Base-by-base conservation (phyloP, 805 yeast genomes). In the Komagataella ulmi region DNA sequence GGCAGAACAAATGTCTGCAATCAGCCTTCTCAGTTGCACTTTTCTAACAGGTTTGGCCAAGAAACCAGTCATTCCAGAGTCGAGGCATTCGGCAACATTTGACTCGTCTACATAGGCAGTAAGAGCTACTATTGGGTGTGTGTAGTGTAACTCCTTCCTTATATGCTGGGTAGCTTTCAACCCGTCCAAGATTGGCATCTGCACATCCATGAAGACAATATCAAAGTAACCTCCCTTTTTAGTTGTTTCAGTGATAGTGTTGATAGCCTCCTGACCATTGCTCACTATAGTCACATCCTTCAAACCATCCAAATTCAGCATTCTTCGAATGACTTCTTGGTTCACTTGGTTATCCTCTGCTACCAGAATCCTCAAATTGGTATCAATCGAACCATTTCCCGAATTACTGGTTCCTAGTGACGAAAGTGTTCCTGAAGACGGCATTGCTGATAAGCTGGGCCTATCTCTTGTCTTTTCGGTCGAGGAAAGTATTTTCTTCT, bases 101-200 rank as follows among this genome's bases (percentile, higher is more conserved):
- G 90, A 82, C 56, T 87, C 88, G 65, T 91, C 97, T 0, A 97
- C 97, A 71, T 85, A 91, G 1, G 97, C 98, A 0, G 98, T 90
- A 51, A 91, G 74, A 0, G 97, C 98, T 44, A 91, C 93, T 53
- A 93, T 89, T 0, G 97, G 97, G 6, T 77, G 76, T 1, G 63
- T 62, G 60, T 77, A 86, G 4, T 74, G 69, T 54, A 85, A 64
- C 47, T 84, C 81, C 17, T 71, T 66, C 47, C 97, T 72, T 43
- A 91, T 84, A 60, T 76, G 72, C 54, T 72, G 79, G 0, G 98
- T 89, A 0, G 97, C 96, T 23, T 80, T 72, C 30, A 90, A 68
- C 2, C 99, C 99, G 63, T 91, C 97, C 62, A 88, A 95, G 95
- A 88, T 87, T 3, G 96, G 96, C 96, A 88, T 88, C 64, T 88